Evolutionary conservation across 75 land plant genomes (phyloP).

Genomic region (Chamaecyparis obtusa): DNA sequence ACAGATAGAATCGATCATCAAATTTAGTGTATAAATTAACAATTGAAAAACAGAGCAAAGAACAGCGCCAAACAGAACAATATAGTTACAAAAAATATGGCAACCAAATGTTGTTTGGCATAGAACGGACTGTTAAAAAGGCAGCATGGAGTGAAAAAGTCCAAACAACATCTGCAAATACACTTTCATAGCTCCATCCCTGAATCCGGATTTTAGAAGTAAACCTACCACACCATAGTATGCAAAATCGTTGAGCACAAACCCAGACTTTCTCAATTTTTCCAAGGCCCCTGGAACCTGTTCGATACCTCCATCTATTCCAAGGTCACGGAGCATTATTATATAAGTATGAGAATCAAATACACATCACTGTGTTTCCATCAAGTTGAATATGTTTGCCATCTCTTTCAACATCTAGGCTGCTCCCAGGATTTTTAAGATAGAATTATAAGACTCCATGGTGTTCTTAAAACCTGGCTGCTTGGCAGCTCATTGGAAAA

Average conservation of each 20-base stretch:
- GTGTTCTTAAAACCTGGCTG: conserved; percentile 39
- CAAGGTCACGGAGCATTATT: conserved; percentile 39
- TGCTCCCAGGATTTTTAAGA: conserved; percentile 55
- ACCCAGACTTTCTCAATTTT: conserved; percentile 40
- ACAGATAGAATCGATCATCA: too few relatives aligned
- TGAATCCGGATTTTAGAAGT: conserved; percentile 48
- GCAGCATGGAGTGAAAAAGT: too few relatives aligned
- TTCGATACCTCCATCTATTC: conserved; percentile 39
- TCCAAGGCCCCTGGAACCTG: conserved; percentile 42
- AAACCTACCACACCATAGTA: conserved; percentile 66
- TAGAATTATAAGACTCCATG: conserved; percentile 50
- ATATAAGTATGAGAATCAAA: conserved; percentile 42
- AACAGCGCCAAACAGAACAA: too few relatives aligned
- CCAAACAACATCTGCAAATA: conserved; percentile 62
- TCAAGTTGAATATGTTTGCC: conserved; percentile 50
- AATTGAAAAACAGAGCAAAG: too few relatives aligned
- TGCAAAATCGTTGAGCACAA: conserved; percentile 54
- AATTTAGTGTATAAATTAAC: too few relatives aligned
- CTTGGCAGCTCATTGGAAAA: conserved; percentile 35
- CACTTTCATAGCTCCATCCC: conserved; percentile 50
- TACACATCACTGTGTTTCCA: conserved; percentile 54
- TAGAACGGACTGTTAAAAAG: too few relatives aligned
- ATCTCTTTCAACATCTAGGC: conserved; percentile 43
- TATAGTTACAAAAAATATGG: too few relatives aligned
- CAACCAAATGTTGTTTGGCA: too few relatives aligned